A percentile compares a stretch with the other conserved stretches of the same genome.
Evolutionary conservation across 208 protist genomes (phyloP).

Genomic region (Naegleria lovaniensis): DNA sequence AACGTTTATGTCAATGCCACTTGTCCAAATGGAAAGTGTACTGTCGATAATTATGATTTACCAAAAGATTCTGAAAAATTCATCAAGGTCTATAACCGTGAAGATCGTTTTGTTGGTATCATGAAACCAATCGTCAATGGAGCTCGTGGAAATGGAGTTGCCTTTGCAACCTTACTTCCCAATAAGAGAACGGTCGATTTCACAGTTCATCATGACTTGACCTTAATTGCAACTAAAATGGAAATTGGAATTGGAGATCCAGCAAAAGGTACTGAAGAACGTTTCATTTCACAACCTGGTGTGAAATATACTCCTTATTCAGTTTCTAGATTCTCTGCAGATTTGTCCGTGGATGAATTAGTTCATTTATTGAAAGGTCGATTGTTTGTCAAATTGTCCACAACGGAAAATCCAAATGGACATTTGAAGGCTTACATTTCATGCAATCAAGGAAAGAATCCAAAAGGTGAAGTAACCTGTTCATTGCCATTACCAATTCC

Average conservation of each 20-base stretch:
- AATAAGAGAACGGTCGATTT: not conserved
- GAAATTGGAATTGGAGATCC: not conserved
- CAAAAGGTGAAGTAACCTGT: not conserved
- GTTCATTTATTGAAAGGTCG: not conserved
- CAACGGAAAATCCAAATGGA: not conserved
- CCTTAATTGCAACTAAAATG: not conserved
- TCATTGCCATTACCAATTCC: not conserved
- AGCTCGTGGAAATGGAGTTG: not conserved
- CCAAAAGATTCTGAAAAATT: not conserved
- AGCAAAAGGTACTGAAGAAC: not conserved
- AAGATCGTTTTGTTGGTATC: not conserved
- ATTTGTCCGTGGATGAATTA: not conserved
- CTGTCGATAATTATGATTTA: not conserved
- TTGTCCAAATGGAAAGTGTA: not conserved
- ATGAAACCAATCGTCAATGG: not conserved
- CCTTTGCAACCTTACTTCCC: not conserved
- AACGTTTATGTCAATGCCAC: not conserved
- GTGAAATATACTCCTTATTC: not conserved
- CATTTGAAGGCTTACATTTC: not conserved
- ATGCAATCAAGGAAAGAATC: not conserved
- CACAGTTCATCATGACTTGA: not conserved
- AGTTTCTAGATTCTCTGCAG: not conserved
- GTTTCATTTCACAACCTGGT: not conserved
- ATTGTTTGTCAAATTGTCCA: not conserved
- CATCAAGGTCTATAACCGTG: not conserved